Evolutionary conservation across 2,329 filamentous ascomycete species (phyloP).

Genomic region (Fusarium torulosum): DNA sequence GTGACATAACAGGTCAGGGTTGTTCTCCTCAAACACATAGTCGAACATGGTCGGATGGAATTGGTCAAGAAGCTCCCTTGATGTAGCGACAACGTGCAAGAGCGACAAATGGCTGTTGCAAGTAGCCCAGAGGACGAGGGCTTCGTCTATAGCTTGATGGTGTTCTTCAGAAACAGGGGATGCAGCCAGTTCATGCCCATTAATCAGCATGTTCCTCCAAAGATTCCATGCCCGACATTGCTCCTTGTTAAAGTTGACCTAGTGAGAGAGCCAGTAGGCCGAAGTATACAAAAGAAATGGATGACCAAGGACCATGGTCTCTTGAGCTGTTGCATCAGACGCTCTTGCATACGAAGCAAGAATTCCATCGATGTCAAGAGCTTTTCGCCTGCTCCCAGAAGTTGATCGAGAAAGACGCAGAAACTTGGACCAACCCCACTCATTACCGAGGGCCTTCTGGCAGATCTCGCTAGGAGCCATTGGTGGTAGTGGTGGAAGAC

Average conservation of each 20-base stretch:
- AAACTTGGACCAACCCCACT: fast-evolving
- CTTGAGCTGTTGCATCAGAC: fast-evolving
- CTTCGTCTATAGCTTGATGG: background rate
- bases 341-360: fast-evolving
- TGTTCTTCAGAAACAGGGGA: background rate
- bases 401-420: no score
- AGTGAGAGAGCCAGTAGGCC: background rate
- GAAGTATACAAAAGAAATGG: background rate
- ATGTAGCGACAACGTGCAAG: fast-evolving
- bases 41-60: background rate
- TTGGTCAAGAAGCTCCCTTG: fast-evolving
- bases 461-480: fast-evolving
- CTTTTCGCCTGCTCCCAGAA: background rate
- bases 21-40: fast-evolving
- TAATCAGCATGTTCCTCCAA: fast-evolving
- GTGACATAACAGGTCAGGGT: fast-evolving
- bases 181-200: background rate
- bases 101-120: fast-evolving
- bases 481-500: fast-evolving
- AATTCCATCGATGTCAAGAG: background rate
- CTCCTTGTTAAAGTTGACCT: fast-evolving
- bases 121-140: background rate
- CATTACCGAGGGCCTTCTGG: background rate
- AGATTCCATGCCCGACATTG: background rate
- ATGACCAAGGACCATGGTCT: fast-evolving